Percentiles rank a stretch among this genome's conserved stretches.
Evolutionary conservation across 2,329 filamentous ascomycete genomes (phyloP).

Genomic region (Sphaerulina populicola): DNA sequence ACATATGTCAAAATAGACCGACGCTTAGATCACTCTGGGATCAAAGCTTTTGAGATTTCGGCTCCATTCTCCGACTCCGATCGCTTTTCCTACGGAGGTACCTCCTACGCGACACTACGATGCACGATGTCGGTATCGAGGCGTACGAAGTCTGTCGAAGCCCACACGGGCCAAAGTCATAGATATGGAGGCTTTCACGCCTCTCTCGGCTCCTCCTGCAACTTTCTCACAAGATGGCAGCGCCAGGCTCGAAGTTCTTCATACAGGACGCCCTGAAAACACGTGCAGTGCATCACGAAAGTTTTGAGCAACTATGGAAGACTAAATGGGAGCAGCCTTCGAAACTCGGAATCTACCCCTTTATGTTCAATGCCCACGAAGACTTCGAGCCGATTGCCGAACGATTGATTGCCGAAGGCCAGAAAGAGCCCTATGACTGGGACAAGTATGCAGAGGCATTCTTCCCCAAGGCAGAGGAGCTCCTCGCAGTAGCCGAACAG

Average conservation of each 20-base stretch:
- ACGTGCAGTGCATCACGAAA: conserved; percentile 41
- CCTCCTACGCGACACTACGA: neutral
- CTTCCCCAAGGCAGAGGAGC: conserved; percentile 52
- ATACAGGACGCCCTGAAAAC: conserved; percentile 41
- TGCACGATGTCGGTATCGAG: neutral
- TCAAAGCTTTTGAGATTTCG: neutral
- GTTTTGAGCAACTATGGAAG: conserved; percentile 53
- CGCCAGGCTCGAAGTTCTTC: conserved; percentile 33
- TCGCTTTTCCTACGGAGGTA: conserved; percentile 1
- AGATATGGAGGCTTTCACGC: neutral
- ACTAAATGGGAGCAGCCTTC: conserved; percentile 63
- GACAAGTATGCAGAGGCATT: conserved; percentile 55
- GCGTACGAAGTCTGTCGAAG: neutral
- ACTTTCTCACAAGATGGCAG: conserved; percentile 16
- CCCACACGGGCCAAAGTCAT: neutral
- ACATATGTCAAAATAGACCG: neutral
- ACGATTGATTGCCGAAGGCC: conserved; percentile 51
- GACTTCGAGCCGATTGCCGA: conserved; percentile 64
- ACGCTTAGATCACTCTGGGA: neutral
- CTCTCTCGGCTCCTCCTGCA: neutral
- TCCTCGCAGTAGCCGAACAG: conserved; percentile 47
- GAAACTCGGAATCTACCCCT: conserved; percentile 50
- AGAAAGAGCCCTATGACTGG: conserved; percentile 57
- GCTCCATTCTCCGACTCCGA: conserved; percentile 4
- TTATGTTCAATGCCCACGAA: conserved; percentile 60